Evolutionary conservation across 768 basidiomycete species (phyloP), one percentile per base, ranked within the genome.

Genomic region (Phaeolepiota aurea): DNA sequence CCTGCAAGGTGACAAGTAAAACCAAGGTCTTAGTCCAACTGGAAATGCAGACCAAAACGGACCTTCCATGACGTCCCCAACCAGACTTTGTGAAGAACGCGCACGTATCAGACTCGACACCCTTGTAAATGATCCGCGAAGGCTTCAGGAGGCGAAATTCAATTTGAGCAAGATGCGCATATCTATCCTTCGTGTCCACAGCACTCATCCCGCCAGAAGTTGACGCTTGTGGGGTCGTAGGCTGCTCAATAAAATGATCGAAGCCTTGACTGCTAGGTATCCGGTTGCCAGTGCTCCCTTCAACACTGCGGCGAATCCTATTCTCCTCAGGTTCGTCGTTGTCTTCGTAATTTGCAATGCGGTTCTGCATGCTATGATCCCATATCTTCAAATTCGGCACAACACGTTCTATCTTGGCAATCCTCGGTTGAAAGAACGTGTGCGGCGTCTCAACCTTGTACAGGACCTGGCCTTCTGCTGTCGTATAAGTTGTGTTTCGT

Each of bases 111-210:
- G 59, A 43, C 13, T 54, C 55, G 11, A 44, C 32, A 2, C 53
- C 61, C 3, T 53, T 44, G 21, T 61, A 56, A 1, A 50, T 52
- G 22, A 69, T 47, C 20, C 44, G 54, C 3, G 61, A 55, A 0
- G 62, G 54, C 12, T 49, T 49, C 3, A 63, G 21, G 0, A 50
- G 1, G n/a, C 48, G 54, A 57, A 63, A 65, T 10, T 65, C 54
- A 1, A 69, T 63, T 38, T 56, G 44, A 4, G 56, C 68, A 3
- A 68, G 49, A 2, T 38, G 40, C 0, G 51, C 54, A 40, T 63
- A 61, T 1, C 54, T 52, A 42, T 62, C 58, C 3, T 16, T n/a
- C n/a, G n/a, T n/a, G n/a, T n/a, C n/a, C 18, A 18, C 19, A 13
- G 9, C 9, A 14, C 14, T 31, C 28, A 31, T 31, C 14, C 9